Evolutionary conservation across 139 green algal genomes (phyloP).

Genomic region (Yamagishiella unicocca): DNA sequence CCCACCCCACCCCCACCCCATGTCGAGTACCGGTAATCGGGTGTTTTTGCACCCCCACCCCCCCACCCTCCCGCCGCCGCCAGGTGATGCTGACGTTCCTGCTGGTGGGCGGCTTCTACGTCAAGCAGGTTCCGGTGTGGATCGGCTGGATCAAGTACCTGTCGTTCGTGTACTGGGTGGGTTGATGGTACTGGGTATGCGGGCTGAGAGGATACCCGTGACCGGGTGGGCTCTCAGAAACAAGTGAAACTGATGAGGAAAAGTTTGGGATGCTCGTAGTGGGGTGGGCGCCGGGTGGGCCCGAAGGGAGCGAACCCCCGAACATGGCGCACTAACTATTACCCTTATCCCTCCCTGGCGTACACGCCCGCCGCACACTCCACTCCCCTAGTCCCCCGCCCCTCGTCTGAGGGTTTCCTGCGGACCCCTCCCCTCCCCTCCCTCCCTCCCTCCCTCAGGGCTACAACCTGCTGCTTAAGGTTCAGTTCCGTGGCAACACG

Average conservation of each 20-base stretch:
- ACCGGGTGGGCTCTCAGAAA: too few relatives aligned
- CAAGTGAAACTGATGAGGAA: too few relatives aligned
- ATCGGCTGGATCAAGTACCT: conserved; percentile 79
- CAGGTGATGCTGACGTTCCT: conserved; percentile 69
- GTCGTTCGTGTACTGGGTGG: conserved; percentile 64
- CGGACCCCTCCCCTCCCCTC: background rate
- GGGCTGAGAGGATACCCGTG: too few relatives aligned
- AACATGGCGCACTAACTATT: too few relatives aligned
- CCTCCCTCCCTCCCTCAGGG: conserved; percentile 49
- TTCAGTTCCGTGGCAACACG: conserved; percentile 55
- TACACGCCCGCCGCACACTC: too few relatives aligned
- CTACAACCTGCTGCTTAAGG: conserved; percentile 62
- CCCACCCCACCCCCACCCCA: background rate
- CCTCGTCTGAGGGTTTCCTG: too few relatives aligned
- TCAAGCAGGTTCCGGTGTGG: conserved; percentile 59
- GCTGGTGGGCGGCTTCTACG: conserved; percentile 72
- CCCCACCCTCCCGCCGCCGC: background rate
- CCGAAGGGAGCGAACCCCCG: too few relatives aligned
- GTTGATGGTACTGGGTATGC: too few relatives aligned
- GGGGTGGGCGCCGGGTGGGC: too few relatives aligned
- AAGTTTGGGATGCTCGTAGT: too few relatives aligned
- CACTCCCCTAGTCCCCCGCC: background rate
- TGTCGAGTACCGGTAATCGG: too few relatives aligned
- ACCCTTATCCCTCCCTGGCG: too few relatives aligned
- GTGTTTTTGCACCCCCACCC: background rate